These are phyloP conservation scores for Tricholoma sp. DNA, from an alignment of 768 basidiomycete genomes.

Conservation along the genomic window DNA sequence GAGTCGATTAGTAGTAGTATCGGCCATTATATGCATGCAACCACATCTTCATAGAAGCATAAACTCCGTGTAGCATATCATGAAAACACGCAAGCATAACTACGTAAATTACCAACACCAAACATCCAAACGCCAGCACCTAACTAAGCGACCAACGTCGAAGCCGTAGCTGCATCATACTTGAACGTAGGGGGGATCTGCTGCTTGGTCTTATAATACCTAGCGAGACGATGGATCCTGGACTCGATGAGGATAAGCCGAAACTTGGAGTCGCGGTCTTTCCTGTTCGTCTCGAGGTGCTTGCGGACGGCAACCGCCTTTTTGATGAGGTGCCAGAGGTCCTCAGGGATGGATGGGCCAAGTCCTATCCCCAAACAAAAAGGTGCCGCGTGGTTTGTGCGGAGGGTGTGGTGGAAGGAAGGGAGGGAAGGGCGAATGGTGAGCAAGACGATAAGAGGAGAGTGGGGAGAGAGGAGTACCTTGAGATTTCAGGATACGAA, in stretches of 20 bases:
- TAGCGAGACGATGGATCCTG: conserved; percentile 92
- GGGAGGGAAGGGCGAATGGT: background rate
- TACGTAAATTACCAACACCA: too few species aligned
- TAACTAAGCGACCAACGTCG: conserved; percentile 87
- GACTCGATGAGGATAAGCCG: conserved; percentile 99
- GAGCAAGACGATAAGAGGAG: conserved; percentile 14
- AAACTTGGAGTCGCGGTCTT: conserved; percentile 96
- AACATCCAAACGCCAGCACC: too few species aligned
- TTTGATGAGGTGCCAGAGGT: conserved; percentile 99
- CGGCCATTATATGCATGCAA: too few species aligned
- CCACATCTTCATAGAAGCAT: too few species aligned
- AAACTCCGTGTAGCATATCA: too few species aligned
- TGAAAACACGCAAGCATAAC: too few species aligned
- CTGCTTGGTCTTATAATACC: conserved; percentile 99
- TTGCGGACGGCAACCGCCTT: conserved; percentile 99
- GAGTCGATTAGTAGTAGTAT: too few species aligned
- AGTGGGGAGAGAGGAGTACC: conserved; percentile 46
- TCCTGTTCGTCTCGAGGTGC: conserved; percentile 96
- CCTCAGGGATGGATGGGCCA: conserved; percentile 96
- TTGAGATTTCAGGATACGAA: conserved; percentile 92
- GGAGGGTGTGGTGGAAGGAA: conserved; percentile 8
- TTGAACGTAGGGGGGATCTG: conserved; percentile 98
- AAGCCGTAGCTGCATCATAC: conserved; percentile 95
- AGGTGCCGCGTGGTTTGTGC: conserved; percentile 23
- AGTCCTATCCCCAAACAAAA: conserved; percentile 76